phyloP scores from a whole-genome alignment of 2,329 filamentous ascomycete species.

The Ampelomyces quisqualis region DNA sequence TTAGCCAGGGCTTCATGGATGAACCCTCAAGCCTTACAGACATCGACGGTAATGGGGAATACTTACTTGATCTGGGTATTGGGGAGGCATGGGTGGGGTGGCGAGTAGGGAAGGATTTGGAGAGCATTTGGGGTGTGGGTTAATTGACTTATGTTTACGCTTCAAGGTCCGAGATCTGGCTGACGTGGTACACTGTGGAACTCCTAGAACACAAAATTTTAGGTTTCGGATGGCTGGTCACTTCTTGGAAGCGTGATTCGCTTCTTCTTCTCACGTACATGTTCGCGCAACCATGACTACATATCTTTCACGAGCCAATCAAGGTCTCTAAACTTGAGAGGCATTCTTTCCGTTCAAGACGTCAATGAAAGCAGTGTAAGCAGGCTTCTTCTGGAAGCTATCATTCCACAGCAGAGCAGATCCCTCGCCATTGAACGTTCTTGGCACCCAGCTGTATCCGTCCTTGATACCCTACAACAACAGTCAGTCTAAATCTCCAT shows the following conservation, averaged over 20 bases:
- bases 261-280: too few relatives aligned
- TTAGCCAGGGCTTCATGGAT: conserved; percentile 18
- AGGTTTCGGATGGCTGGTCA: too few relatives aligned
- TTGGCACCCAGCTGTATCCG: conserved; percentile 42
- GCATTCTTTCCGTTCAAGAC: conserved; percentile 18
- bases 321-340: conserved; percentile 1
- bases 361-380: conserved; percentile 31
- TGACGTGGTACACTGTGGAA: too few relatives aligned
- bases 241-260: too few relatives aligned
- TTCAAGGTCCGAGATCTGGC: too few relatives aligned
- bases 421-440: conserved; percentile 40
- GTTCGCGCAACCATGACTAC: too few relatives aligned
- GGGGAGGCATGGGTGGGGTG: neutral
- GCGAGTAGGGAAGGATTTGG: neutral
- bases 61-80: conserved; percentile 11
- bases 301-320: neutral
- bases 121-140: neutral
- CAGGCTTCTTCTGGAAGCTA: conserved; percentile 37
- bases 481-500: neutral
- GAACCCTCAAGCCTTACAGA: conserved; percentile 17
- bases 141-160: neutral
- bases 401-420: conserved; percentile 37
- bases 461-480: conserved; percentile 28
- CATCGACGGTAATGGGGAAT: conserved; percentile 11
- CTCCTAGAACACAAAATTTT: too few relatives aligned